Percentiles rank a stretch among this genome's conserved stretches.
Conservation (phyloP, 257 asterid genomes). For the Craterostigma plantagineum region DNA sequence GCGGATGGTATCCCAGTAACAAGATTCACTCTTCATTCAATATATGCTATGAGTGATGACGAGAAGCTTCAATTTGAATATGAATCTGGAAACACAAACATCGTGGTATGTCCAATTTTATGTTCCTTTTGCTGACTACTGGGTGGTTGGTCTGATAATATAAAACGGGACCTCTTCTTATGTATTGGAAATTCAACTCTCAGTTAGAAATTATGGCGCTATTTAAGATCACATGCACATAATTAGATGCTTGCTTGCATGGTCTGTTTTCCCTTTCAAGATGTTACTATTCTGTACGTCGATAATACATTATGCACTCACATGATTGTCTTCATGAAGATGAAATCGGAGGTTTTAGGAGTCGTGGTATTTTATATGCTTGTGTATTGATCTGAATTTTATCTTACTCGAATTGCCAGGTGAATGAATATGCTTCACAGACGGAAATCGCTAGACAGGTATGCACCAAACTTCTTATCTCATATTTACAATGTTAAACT, state of each 20-base stretch:
- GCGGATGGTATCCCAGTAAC: slow-evolving; percentile 93
- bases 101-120: slow-evolving; percentile 33
- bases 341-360: no score
- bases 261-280: no score
- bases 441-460: slow-evolving; percentile 85
- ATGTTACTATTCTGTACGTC: no score
- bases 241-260: no score
- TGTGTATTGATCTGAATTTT: neutral
- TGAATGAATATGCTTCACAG: slow-evolving; percentile 53
- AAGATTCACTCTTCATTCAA: slow-evolving; percentile 72
- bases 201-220: no score
- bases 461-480: slow-evolving; percentile 9
- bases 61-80: slow-evolving; percentile 93
- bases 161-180: no score
- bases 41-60: slow-evolving; percentile 68
- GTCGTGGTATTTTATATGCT: neutral
- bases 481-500: no score
- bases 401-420: slow-evolving; percentile 23
- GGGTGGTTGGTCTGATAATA: neutral
- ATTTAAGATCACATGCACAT: no score
- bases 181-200: no score
- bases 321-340: no score
- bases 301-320: no score
- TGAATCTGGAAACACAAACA: slow-evolving; percentile 85
- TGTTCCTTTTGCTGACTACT: neutral